Evolutionary conservation across 2,329 filamentous ascomycete species (phyloP).

Genomic region (Pseudopithomyces chartarum): DNA sequence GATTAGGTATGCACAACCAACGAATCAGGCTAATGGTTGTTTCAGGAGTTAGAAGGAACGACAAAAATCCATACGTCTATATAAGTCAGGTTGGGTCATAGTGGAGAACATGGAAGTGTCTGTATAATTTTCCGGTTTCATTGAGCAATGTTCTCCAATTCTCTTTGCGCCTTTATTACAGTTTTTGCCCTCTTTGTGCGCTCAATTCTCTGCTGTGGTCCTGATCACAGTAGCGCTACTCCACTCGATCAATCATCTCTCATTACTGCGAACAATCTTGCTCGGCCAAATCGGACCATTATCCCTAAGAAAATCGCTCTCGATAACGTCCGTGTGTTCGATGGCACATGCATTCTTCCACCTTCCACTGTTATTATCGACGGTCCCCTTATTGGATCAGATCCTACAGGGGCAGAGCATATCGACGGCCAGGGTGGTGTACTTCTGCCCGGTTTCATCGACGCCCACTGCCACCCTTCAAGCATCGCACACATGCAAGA

Average conservation of each 20-base stretch:
- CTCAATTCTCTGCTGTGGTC: neutral
- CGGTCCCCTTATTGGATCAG: slow-evolving; percentile 2
- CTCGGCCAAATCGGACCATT: neutral
- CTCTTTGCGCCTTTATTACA: too few species aligned
- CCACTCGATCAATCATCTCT: neutral
- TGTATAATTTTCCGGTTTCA: too few species aligned
- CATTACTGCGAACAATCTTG: slow-evolving; percentile 1
- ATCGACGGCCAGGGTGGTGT: slow-evolving; percentile 15
- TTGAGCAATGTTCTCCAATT: neutral
- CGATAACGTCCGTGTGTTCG: slow-evolving; percentile 11
- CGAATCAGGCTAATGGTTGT: too few species aligned
- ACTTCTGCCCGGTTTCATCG: slow-evolving; percentile 25
- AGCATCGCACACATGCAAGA: slow-evolving; percentile 11
- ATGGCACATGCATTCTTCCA: slow-evolving; percentile 4
- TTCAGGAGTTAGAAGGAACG: too few species aligned
- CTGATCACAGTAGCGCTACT: neutral
- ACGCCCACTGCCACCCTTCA: slow-evolving; percentile 16
- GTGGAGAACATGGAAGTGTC: too few species aligned
- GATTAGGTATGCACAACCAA: too few species aligned
- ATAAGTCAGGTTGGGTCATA: too few species aligned
- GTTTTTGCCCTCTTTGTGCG: neutral
- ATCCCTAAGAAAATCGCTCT: slow-evolving; percentile 2
- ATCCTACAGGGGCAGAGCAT: slow-evolving; percentile 2
- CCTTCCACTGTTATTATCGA: slow-evolving; percentile 10
- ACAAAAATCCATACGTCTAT: too few species aligned